These are phyloP conservation scores for Marsdenia floribunda DNA, from an alignment of 257 asterid genomes.

Conservation along the genomic window DNA sequence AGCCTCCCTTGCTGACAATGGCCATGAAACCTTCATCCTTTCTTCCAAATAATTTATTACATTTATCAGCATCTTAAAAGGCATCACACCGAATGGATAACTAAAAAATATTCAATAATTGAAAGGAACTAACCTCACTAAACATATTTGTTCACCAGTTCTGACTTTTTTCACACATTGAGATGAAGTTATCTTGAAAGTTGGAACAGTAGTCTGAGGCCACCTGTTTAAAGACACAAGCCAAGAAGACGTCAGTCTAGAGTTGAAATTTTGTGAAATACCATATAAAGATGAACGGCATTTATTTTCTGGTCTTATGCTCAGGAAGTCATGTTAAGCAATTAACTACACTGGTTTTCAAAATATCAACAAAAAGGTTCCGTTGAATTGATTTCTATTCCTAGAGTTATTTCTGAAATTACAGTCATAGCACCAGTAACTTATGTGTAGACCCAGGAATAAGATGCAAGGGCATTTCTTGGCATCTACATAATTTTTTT, in stretches of 20 bases:
- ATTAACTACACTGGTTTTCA: background rate
- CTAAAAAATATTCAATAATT: background rate
- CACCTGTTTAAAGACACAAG: constrained; percentile 51
- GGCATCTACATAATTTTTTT: background rate
- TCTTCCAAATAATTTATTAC: constrained; percentile 54
- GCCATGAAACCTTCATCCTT: constrained; percentile 97
- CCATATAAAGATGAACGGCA: background rate
- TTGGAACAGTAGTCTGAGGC: constrained; percentile 77
- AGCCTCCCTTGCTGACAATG: constrained; percentile 82
- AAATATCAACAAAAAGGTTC: background rate
- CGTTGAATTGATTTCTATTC: background rate
- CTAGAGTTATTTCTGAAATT: background rate
- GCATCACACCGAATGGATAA: constrained; percentile 11
- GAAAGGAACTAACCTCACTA: constrained; percentile 59
- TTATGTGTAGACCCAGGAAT: background rate
- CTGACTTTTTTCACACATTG: constrained; percentile 50
- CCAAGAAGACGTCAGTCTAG: constrained; percentile 7
- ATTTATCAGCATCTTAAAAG: constrained; percentile 29
- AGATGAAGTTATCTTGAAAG: constrained; percentile 55
- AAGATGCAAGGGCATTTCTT: background rate
- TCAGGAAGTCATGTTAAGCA: background rate
- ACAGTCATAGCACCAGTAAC: background rate
- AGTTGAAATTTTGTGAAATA: background rate
- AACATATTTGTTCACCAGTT: constrained; percentile 71
- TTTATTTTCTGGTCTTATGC: background rate